phyloP scores from a whole-genome alignment of 1,284 basidiomycete species.

The Cystobasidiaceae sp. region DNA sequence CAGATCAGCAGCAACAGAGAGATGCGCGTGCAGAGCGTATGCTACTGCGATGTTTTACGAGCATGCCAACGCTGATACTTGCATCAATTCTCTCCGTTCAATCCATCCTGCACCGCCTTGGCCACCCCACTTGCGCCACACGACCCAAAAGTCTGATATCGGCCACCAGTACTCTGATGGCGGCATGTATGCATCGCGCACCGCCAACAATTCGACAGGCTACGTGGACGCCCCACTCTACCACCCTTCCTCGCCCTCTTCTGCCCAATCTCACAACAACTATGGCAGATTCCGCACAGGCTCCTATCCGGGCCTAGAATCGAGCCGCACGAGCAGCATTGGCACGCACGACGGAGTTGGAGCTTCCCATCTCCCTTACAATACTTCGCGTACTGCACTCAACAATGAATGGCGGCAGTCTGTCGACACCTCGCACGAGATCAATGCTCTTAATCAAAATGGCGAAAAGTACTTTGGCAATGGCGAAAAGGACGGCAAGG shows the following conservation, averaged over 20 bases:
- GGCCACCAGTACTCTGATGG: constrained; percentile 25
- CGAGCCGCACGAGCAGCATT: constrained; percentile 44
- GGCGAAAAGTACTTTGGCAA: constrained; percentile 40
- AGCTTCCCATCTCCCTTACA: constrained; percentile 38
- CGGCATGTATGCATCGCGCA: constrained; percentile 20
- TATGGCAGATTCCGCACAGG: constrained; percentile 41
- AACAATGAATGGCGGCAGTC: constrained; percentile 45
- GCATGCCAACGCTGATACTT: neutral
- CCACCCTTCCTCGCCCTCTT: constrained; percentile 32
- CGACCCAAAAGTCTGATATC: constrained; percentile 9
- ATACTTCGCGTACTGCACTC: constrained; percentile 44
- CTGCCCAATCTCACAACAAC: constrained; percentile 30
- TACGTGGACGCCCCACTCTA: constrained; percentile 33
- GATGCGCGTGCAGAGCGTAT: too few relatives aligned
- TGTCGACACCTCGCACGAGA: constrained; percentile 41
- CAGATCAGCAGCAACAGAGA: too few relatives aligned
- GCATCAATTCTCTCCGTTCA: neutral
- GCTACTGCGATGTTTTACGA: too few relatives aligned
- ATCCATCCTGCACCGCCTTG: neutral
- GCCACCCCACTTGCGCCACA: neutral
- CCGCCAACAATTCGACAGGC: constrained; percentile 26
- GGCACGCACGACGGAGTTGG: constrained; percentile 40
- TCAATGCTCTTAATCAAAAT: constrained; percentile 33
- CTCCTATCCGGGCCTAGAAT: constrained; percentile 42
- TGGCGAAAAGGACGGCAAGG: constrained; percentile 35